These are phyloP conservation scores for Carex sylvatica DNA, from an alignment of 202 grass and related monocot genomes.

Conservation along the genomic window DNA sequence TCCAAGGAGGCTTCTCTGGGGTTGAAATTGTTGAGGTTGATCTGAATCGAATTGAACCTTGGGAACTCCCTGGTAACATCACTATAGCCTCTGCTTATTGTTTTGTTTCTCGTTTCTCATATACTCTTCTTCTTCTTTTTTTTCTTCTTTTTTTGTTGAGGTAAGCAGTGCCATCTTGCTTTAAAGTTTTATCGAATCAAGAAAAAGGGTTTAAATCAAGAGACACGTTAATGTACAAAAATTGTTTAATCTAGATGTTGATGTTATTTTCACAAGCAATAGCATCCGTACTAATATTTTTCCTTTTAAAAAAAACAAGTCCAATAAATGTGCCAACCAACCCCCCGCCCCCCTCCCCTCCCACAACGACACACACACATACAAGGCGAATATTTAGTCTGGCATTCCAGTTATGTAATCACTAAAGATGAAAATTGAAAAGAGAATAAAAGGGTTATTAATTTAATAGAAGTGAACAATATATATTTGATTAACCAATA, in stretches of 20 bases:
- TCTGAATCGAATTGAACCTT: conserved; percentile 89
- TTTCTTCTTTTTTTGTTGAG: no score
- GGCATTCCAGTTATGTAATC: background rate
- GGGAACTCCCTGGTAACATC: conserved; percentile 65
- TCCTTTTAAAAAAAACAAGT: background rate
- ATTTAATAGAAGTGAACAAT: background rate
- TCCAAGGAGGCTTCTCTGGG: conserved; percentile 73
- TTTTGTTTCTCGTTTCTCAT: background rate
- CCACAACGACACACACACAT: no score
- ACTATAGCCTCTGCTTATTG: background rate
- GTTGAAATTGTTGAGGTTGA: conserved; percentile 82
- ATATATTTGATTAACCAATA: background rate
- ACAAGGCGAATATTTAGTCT: background rate
- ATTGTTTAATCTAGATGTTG: no score
- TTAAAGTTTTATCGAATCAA: no score
- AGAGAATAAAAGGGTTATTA: background rate
- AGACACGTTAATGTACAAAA: no score
- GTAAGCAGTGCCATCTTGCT: no score
- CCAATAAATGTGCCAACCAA: no score
- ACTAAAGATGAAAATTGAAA: background rate
- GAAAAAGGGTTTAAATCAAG: no score
- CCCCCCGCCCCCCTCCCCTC: background rate
- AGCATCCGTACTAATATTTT: no score
- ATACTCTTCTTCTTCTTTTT: no score
- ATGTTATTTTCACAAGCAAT: no score